These are phyloP conservation scores for Cladosporium cucumerinum DNA, from an alignment of 2,329 filamentous ascomycete genomes.

Conservation along the genomic window DNA sequence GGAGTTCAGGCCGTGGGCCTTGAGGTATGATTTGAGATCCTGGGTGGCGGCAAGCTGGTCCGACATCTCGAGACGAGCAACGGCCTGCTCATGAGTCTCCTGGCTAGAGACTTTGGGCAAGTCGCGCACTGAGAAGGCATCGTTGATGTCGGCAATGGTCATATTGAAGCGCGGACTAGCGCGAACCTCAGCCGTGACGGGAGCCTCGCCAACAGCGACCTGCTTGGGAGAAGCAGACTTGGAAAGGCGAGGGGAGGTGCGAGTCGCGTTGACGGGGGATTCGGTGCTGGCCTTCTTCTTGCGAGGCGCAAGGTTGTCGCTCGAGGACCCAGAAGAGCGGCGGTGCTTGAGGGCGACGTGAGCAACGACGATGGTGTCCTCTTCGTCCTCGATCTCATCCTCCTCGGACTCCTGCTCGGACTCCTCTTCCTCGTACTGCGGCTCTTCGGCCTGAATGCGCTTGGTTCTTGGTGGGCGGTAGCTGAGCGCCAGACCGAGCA, in stretches of 20 bases:
- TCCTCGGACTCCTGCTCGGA: not conserved
- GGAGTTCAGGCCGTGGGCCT: conserved; percentile 13
- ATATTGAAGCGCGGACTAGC: conserved; percentile 29
- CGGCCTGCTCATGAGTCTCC: conserved; percentile 29
- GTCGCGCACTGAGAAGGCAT: conserved; percentile 25
- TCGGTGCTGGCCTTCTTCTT: conserved; percentile 4
- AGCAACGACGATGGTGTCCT: not conserved
- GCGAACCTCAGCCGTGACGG: not conserved
- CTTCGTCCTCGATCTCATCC: not conserved
- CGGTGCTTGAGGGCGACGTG: conserved; percentile 14
- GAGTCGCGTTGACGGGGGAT: not conserved
- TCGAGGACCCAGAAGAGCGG: not conserved
- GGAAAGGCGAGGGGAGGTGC: conserved; percentile 3
- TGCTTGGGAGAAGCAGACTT: conserved; percentile 12
- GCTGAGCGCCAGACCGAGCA: not conserved
- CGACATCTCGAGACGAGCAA: conserved; percentile 26
- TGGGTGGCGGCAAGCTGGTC: conserved; percentile 22
- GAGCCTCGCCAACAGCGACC: conserved; percentile 4
- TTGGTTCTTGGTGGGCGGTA: not conserved
- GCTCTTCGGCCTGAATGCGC: not conserved
- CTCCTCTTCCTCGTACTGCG: not conserved
- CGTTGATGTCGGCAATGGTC: conserved; percentile 26
- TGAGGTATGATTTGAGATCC: conserved; percentile 23
- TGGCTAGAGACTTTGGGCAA: conserved; percentile 20
- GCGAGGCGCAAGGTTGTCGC: not conserved